Base-by-base conservation (phyloP, 257 asterid genomes). In the Petunia axillaris region DNA sequence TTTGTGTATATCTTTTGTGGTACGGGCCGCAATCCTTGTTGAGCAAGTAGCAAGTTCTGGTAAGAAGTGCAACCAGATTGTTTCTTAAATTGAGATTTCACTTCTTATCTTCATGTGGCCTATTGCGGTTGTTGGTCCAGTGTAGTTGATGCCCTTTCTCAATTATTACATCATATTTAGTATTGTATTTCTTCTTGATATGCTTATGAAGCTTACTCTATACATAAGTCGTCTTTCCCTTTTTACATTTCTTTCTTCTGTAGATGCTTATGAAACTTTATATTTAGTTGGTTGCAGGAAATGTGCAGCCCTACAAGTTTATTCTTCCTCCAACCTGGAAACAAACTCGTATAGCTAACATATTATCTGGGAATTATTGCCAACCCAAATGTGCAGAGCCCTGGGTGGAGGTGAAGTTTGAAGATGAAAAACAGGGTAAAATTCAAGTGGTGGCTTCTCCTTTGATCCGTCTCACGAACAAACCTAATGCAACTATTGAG, bases 381-480 rank as follows among this genome's bases (percentile, higher is more conserved):
- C 99, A 96, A 82, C 99, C 99, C 2, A 96, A 94, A 89, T 96
- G 98, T 76, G 99, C 99, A 1, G 99, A 94, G 88, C 99, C 99
- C 0, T 94, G 99, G 98, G 81, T 96, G 6, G 98, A 96, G 92
- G 98, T 96, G 16, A 96, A 92, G 77, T 96, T 96, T 76, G 98
- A 96, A 85, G 89, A 94, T 64, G 97, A 85, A 59, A 92, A 87
- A 76, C 97, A 94, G 83, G 99, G 99, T 2, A 92, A 88, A 76
- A 77, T 93, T 74, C 99, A 96, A 82, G 98, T 96, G 53, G 99
- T 96, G 83, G 99, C 92, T 38, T 91, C 99, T 57, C 99, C 98
- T 43, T 75, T 96, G 84, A 89, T 94, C 55, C 94, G 99, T 68
- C 91, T 96, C 36, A 96, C 99, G 4, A 96, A 96, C 93, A 96